Conservation (phyloP, 306 rosid genomes). For the Parietaria judaica region DNA sequence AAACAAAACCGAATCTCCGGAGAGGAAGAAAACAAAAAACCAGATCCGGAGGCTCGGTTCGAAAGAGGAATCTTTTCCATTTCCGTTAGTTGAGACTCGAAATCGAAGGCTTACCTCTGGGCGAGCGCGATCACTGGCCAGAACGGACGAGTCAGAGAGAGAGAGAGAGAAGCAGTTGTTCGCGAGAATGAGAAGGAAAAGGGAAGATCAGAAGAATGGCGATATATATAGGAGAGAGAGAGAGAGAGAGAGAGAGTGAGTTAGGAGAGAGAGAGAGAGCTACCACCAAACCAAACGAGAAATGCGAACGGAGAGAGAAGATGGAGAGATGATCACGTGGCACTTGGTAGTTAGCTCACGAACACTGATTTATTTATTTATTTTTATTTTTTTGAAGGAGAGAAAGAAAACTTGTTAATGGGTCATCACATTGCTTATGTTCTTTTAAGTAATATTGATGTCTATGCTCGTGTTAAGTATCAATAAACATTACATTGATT, state of each 20-base stretch:
- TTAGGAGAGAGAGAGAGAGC: slow-evolving; percentile 8
- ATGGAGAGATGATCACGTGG: slow-evolving; percentile 47
- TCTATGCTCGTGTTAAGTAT: no score
- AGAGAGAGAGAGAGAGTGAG: not conserved
- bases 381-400: no score
- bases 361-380: not conserved
- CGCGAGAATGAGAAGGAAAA: not conserved
- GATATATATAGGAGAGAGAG: slow-evolving; percentile 25
- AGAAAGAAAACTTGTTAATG: no score
- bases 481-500: no score
- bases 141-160: no score
- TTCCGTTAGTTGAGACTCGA: not conserved
- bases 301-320: not conserved
- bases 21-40: slow-evolving; percentile 11
- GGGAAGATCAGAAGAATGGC: not conserved
- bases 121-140: not conserved
- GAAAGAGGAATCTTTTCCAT: not conserved
- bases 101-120: not conserved
- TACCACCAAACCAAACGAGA: slow-evolving; percentile 17
- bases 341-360: slow-evolving; percentile 43
- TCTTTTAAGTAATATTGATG: no score
- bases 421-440: no score
- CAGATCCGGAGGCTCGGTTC: slow-evolving; percentile 5
- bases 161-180: slow-evolving; percentile 7
- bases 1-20: slow-evolving; percentile 4